Percentiles rank a stretch among this genome's conserved stretches.
Evolutionary conservation across 208 protist genomes (phyloP).

Genomic region (Crithidia expoeki): DNA sequence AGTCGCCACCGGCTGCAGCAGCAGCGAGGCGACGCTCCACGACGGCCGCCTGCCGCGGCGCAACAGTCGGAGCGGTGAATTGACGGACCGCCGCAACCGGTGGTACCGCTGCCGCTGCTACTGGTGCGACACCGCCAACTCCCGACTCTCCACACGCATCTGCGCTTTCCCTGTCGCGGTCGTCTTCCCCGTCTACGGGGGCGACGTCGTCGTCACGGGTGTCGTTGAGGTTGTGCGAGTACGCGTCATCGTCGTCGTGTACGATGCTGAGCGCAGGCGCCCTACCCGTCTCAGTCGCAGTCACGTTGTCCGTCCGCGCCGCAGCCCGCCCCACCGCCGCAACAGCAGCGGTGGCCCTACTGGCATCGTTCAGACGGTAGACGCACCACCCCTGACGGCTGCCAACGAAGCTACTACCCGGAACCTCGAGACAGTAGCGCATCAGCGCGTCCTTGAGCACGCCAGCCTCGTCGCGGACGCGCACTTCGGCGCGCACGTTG

Average conservation of each 20-base stretch:
- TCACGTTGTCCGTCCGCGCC: not conserved
- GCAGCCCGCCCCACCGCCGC: not conserved
- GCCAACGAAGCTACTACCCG: constrained; percentile 11
- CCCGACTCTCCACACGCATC: no score
- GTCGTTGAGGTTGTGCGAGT: constrained; percentile 23
- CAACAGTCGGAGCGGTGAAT: constrained; percentile 16
- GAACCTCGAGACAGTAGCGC: constrained; percentile 18
- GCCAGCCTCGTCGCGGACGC: constrained; percentile 59
- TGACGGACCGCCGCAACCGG: constrained; percentile 11
- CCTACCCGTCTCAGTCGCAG: not conserved
- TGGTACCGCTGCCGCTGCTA: not conserved
- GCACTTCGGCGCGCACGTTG: constrained; percentile 68
- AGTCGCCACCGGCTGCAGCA: constrained; percentile 17
- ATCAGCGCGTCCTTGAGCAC: constrained; percentile 32
- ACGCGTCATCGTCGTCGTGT: constrained; percentile 28
- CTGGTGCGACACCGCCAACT: no score
- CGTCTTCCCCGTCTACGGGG: not conserved
- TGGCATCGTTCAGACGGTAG: constrained; percentile 29
- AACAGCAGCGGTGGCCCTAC: not conserved
- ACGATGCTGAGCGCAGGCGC: constrained; percentile 22
- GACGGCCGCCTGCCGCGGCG: constrained; percentile 10
- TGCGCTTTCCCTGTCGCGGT: not conserved
- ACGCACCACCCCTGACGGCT: constrained; percentile 27
- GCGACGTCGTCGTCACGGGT: constrained; percentile 11
- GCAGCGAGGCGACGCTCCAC: constrained; percentile 16